Evolutionary conservation across 1,284 basidiomycete species (phyloP).

Genomic region (Ganoderma boninense): DNA sequence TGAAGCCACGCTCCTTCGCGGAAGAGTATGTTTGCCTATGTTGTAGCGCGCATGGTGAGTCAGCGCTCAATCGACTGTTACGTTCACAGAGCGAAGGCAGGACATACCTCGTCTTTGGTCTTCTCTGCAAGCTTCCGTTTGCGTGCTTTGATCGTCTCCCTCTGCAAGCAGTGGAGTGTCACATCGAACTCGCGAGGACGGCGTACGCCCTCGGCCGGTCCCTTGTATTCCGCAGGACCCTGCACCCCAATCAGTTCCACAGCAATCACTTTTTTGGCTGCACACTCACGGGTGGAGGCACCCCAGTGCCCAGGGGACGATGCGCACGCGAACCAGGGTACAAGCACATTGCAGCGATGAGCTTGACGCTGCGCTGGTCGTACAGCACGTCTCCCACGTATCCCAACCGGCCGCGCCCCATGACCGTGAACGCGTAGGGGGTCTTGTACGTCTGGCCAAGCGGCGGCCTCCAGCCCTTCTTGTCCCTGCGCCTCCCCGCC

Average conservation of each 20-base stretch:
- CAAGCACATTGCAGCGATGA: constrained; percentile 28
- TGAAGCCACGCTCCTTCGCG: constrained; percentile 27
- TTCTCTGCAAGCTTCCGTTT: neutral
- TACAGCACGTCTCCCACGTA: constrained; percentile 28
- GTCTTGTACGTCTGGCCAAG: neutral
- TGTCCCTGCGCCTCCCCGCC: neutral
- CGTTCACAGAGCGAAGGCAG: neutral
- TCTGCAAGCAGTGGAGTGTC: neutral
- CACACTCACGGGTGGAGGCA: neutral
- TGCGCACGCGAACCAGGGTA: neutral
- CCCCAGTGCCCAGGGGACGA: neutral
- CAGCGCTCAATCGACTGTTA: neutral
- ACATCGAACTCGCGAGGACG: constrained; percentile 4
- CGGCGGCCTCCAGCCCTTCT: neutral
- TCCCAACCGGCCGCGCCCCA: constrained; percentile 27
- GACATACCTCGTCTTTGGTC: neutral
- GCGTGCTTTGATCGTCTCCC: neutral
- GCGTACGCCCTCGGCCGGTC: neutral
- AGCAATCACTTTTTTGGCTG: neutral
- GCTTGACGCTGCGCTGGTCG: constrained; percentile 10
- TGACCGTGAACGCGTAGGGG: constrained; percentile 17
- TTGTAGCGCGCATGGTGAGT: neutral
- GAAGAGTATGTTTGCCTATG: constrained; percentile 41
- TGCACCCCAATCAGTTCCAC: neutral
- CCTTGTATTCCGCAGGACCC: neutral